phyloP scores from a whole-genome alignment of 2,329 filamentous ascomycete species.

The Ceratocystis cacaofunesta region DNA sequence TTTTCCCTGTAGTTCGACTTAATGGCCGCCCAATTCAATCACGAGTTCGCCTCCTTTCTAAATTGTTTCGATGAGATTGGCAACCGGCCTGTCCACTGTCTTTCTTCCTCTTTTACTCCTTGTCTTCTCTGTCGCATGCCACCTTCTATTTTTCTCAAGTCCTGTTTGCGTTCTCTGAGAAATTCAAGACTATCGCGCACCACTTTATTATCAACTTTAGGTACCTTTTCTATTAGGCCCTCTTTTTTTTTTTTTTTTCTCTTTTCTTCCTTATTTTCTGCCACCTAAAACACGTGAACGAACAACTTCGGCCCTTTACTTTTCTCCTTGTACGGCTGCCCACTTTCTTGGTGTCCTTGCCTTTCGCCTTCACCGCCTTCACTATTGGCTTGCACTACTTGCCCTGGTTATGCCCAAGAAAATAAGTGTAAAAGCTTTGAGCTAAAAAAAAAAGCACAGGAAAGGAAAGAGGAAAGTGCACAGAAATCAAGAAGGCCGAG shows the following conservation, averaged over 20 bases:
- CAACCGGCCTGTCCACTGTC: background rate
- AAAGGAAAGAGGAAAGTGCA: conserved; percentile 1
- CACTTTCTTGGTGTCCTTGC: background rate
- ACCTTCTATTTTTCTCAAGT: background rate
- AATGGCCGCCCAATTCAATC: background rate
- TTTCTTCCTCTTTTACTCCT: background rate
- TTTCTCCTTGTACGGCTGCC: background rate
- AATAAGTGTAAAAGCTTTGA: conserved; percentile 5
- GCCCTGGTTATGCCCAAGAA: background rate
- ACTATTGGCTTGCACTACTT: background rate
- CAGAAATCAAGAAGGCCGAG: background rate
- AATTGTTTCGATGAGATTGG: background rate
- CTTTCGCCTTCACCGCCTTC: background rate
- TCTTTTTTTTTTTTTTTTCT: background rate
- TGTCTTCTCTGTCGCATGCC: background rate
- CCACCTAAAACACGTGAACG: background rate
- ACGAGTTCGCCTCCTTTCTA: conserved; percentile 1
- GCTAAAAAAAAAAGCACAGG: conserved; percentile 1
- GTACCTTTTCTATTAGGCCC: background rate
- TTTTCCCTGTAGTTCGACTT: background rate
- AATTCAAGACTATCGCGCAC: background rate
- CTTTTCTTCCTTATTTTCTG: background rate
- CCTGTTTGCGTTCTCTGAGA: background rate
- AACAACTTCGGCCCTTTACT: background rate
- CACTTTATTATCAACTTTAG: background rate